Evolutionary conservation across 768 basidiomycete species (phyloP), one percentile per base, ranked within the genome.

Genomic region (Tylopilus vinaceipallidus): DNA sequence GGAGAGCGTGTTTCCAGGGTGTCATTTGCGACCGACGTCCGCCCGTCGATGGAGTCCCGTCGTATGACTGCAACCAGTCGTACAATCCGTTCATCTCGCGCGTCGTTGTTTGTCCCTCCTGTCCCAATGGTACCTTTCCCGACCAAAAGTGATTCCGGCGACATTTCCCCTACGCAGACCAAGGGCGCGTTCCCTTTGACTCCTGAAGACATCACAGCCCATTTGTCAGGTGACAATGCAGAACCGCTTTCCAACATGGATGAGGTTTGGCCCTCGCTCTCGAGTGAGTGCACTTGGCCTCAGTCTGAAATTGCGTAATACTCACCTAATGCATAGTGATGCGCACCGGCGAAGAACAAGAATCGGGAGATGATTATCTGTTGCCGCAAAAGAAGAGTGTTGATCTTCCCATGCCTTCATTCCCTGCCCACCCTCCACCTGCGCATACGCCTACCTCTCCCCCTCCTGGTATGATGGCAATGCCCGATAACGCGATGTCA

Each of bases 261-360:
- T 26, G 84, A 83, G 24, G 73, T 88, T 14, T 75, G 84, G 72
- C 85, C 87, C 3, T 88, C 88, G 14, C 70, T 90, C 41, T 76
- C 74, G 47, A 70, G 86, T 88, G 64, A 59, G 86, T 59, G 33
- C 30, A 52, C 33, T 52, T 53, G 4, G 6, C 38, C 42, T 16
- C 30, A 13, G 3, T 36, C 12, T 46, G n/a, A n/a, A n/a, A n/a
- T 41, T 27, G 3, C 43, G 27, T 12, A 14, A 22, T 59, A 27
- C 41, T 62, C 47, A 55, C 40, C 32, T 43, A 20, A 35, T 35
- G 10, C 51, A 8, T 49, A 88, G 86, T 90, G 77, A 88, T 91
- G 86, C 85, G 86, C 55, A 84, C 81, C 3, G 80, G 81, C 46
- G 61, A 64, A 17, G 59, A 55, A 11, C 35, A 57, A 22, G 52